phyloP scores from a whole-genome alignment of 2,329 filamentous ascomycete species.

The Cladosporium sp. region DNA sequence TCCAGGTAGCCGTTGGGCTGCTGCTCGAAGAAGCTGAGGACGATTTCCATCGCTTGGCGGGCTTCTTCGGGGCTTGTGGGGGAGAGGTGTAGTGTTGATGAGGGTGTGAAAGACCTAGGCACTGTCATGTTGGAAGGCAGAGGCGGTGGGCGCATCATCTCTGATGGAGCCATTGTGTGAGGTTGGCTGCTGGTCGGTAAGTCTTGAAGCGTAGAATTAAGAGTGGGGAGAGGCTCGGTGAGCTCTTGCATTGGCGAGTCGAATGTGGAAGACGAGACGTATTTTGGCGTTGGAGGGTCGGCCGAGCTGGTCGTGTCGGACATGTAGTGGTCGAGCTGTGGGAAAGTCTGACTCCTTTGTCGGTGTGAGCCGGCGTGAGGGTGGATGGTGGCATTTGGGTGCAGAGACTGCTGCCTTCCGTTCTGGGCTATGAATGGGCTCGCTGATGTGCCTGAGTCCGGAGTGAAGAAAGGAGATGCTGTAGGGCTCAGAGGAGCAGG shows the following conservation, averaged over 20 bases:
- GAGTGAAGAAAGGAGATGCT: slow-evolving; percentile 76
- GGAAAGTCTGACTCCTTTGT: slow-evolving; percentile 85
- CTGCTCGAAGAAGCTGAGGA: slow-evolving; percentile 78
- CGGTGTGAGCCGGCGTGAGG: slow-evolving; percentile 57
- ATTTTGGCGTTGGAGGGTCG: slow-evolving; percentile 59
- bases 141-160: slow-evolving; percentile 50
- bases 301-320: slow-evolving; percentile 47
- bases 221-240: slow-evolving; percentile 38
- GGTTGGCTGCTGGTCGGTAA: slow-evolving; percentile 30
- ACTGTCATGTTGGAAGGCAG: slow-evolving; percentile 37
- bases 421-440: slow-evolving; percentile 62
- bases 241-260: slow-evolving; percentile 39
- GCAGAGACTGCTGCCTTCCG: slow-evolving; percentile 36
- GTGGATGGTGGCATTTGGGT: slow-evolving; percentile 48
- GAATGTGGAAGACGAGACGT: slow-evolving; percentile 43
- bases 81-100: slow-evolving; percentile 45
- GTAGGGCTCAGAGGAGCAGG: slow-evolving; percentile 71
- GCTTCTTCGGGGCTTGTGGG: slow-evolving; percentile 85
- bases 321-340: slow-evolving; percentile 64
- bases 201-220: slow-evolving; percentile 44
- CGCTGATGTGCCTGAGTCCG: slow-evolving; percentile 65
- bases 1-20: slow-evolving; percentile 69
- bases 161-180: slow-evolving; percentile 33
- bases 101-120: slow-evolving; percentile 24
- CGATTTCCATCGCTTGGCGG: slow-evolving; percentile 73